Base-by-base conservation (phyloP, 164 flowering plant species). In the Nymphaea colorata region DNA sequence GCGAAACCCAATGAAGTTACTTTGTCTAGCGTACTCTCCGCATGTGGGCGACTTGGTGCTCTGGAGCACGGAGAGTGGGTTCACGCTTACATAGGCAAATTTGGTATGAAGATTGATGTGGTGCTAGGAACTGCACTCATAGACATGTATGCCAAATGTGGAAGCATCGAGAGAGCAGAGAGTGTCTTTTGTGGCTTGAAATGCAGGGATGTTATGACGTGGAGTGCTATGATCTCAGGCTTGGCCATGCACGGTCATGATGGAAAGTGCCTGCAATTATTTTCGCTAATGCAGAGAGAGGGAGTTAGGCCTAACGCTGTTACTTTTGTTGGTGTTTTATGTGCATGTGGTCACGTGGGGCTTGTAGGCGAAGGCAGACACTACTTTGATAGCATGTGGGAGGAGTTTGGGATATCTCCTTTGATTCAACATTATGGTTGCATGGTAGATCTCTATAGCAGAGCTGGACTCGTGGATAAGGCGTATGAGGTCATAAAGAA, bases 131-230 rank as follows among this genome's bases (percentile, higher is more conserved):
- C 82, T 66, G 61, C 92, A 25, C 76, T 89, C 74, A 75, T 89
- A 66, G 92, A 87, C 65, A 89, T 89, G 96, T 89, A 87, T 75
- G 83, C 90, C 2, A 87, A 89, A 70, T 88, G 95, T 70, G 95
- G 90, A 64, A 71, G 75, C 65, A 70, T 77, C 61, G 77, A 76
- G 43, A 73, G 74, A 53, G 79, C 81, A 3, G 64, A 67, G 42
- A 36, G 47, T 51, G 79, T 78, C 41, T 78, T 80, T 65, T 7
- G 25, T 42, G 61, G 65, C 25, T 64, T 78, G 71, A 76, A 79
- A n/a, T 12, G 70, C 17, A 78, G 73, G 69, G 83, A 78, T 70
- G 83, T 80, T 55, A 74, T 68, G 76, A 74, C 81, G 67, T 80
- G 79, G 81, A 78, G 75, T 64, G 78, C 78, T 47, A 72, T 80